These are phyloP conservation scores for Colletotrichum salicis DNA, from an alignment of 2,329 filamentous ascomycete species.

Conservation along the genomic window DNA sequence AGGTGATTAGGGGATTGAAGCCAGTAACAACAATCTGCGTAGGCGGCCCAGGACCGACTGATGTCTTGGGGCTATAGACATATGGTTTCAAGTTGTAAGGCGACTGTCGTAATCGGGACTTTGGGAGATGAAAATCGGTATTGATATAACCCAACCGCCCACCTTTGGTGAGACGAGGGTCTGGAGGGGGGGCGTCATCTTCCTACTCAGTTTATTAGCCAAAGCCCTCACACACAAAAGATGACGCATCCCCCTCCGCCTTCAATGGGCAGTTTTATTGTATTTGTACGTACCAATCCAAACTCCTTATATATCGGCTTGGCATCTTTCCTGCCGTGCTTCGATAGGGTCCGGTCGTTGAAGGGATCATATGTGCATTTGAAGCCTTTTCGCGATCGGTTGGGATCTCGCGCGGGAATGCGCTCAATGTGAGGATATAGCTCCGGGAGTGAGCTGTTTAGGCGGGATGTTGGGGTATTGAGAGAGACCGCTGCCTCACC, in stretches of 20 bases:
- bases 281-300: conserved; percentile 71
- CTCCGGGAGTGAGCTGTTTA: conserved; percentile 47
- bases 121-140: conserved; percentile 75
- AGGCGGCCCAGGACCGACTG: conserved; percentile 87
- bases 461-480: conserved; percentile 42
- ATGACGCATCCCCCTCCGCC: conserved; percentile 73
- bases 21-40: conserved; percentile 93
- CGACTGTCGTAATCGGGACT: conserved; percentile 75
- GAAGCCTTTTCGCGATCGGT: conserved; percentile 63
- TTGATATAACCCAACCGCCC: conserved; percentile 75
- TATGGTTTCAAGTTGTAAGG: conserved; percentile 87
- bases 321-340: conserved; percentile 63
- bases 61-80: conserved; percentile 82
- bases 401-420: conserved; percentile 67
- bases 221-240: conserved; percentile 60
- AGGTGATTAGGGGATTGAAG: conserved; percentile 90
- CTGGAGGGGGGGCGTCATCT: conserved; percentile 81
- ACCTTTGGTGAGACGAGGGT: conserved; percentile 82
- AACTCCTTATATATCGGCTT: conserved; percentile 73
- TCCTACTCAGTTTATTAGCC: conserved; percentile 75
- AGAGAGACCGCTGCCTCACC: conserved; percentile 42
- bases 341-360: conserved; percentile 61
- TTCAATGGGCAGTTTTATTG: conserved; percentile 49
- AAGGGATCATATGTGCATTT: conserved; percentile 72
- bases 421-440: conserved; percentile 50